Evolutionary conservation across 1,284 basidiomycete species (phyloP), one percentile per base, ranked within the genome.

Genomic region (Ustilago cynodontis): DNA sequence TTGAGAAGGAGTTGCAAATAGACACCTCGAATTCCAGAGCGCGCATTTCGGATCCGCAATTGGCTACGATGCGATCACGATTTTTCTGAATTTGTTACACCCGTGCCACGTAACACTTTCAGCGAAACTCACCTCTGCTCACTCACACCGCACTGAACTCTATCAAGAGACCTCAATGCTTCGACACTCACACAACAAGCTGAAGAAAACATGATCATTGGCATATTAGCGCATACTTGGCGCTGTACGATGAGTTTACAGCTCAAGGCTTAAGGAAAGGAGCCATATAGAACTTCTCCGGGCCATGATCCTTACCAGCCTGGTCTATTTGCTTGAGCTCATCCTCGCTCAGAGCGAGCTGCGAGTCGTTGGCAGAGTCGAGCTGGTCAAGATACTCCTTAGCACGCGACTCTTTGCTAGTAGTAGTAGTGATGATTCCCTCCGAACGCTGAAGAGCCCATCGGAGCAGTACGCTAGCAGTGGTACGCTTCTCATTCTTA

Each of bases 341-440:
- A 1, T 68, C 51, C 45, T 78, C 62, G 58, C 54, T 59, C 29
- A 78, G 65, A 11, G 41, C 20, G 14, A 71, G 58, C 4, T 76
- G 31, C 7, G 16, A 39, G 31, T 76, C 77, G 47, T 79, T 71
- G 57, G 29, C 39, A 7, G 61, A 20, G 56, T 80, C 73, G 22
- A 80, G 53, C 41, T 71, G 69, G 51, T 68, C 67, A 14, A 80
- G 52, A 47, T 77, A 77, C 50, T 72, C 73, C 29, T 65, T 68
- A 35, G 70, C 69, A 9, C 78, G 61, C 28, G 68, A 63, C 31
- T 75, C 59, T 39, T 80, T 79, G 64, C 61, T 67, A 24, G 72
- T 71, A 9, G 78, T 80, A 9, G 78, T 78, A 16, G 72, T 75
- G 51, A 80, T 77, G 61, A 80, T 79, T 4, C 78, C 78, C 24